Evolutionary conservation across 2,329 filamentous ascomycete genomes (phyloP), one percentile per base, ranked within the genome.

Genomic region (Cadophora sp.): DNA sequence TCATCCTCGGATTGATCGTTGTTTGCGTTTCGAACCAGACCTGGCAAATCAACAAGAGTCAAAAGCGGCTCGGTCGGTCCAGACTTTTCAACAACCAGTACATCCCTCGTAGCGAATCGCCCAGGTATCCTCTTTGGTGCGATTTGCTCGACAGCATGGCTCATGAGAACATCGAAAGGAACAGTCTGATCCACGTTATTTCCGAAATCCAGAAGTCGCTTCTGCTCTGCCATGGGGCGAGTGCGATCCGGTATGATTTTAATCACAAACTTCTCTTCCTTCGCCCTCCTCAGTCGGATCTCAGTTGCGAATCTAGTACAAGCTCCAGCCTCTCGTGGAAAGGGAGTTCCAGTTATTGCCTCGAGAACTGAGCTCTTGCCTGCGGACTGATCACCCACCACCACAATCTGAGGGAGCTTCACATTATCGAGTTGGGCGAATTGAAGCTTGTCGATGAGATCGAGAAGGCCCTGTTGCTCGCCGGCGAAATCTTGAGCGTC

Each of bases 21-120:
- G 41, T 69, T 66, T 1, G 76, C 76, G 2, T 80, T 81, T 67
- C 86, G 82, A 55, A 87, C 84, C 8, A 89, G 76, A 2, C 86
- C 86, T 0, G 86, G 86, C 1, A 89, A 78, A 73, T 89, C 86
- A 4, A 89, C 85, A 33, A 89, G 79, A 0, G 86, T 89, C 33
- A 89, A 78, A 22, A 85, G 82, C 1, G 82, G 82, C 27, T 80
- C 79, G 3, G 80, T 74, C 22, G 70, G 70, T 2, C 70, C 70
- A 16, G 58, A 59, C 30, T 66, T 65, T 60, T 71, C 68, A 4
- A 71, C 66, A 14, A 69, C 65, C 53, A 71, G 48, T 4, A 68
- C 50, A 66, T 71, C 69, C 59, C 62, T 66, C 39, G 65, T 61
- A 18, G 66, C 66, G 27, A 68, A 68, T 36, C 67, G 50, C 22